A percentile compares a stretch with the other conserved stretches of the same genome.
Conservation (phyloP, 164 flowering plant species). For the Annona squamosa region DNA sequence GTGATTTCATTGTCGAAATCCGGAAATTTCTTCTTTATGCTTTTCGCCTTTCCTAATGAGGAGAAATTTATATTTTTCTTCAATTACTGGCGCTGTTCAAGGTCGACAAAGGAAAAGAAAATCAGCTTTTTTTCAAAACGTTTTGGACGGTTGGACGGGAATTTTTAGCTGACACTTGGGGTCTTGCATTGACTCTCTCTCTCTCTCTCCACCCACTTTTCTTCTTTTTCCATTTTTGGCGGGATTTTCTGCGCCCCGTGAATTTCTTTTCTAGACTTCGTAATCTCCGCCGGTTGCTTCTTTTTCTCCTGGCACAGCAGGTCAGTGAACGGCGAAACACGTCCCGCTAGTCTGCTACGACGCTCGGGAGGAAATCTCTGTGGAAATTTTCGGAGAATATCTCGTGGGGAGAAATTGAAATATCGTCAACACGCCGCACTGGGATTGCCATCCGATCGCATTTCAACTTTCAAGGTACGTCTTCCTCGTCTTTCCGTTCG, state of each 20-base stretch:
- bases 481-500: neutral
- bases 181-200: neutral
- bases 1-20: neutral
- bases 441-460: neutral
- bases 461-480: neutral
- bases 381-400: neutral
- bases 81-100: too few relatives aligned
- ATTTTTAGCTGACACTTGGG: neutral
- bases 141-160: neutral
- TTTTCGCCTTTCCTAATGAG: too few relatives aligned
- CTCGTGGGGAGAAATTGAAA: neutral
- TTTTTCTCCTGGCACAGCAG: neutral
- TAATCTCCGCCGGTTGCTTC: neutral
- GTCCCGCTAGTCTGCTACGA: neutral
- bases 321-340: neutral
- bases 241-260: neutral
- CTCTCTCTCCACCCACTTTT: neutral
- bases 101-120: neutral
- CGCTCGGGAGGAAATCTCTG: neutral
- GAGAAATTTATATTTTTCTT: too few relatives aligned
- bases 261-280: neutral
- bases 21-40: neutral
- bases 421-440: neutral
- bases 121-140: neutral
- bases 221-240: neutral